Evolutionary conservation across 352 stramenopile genomes (phyloP).

Genomic region (Pythium monospermum): DNA sequence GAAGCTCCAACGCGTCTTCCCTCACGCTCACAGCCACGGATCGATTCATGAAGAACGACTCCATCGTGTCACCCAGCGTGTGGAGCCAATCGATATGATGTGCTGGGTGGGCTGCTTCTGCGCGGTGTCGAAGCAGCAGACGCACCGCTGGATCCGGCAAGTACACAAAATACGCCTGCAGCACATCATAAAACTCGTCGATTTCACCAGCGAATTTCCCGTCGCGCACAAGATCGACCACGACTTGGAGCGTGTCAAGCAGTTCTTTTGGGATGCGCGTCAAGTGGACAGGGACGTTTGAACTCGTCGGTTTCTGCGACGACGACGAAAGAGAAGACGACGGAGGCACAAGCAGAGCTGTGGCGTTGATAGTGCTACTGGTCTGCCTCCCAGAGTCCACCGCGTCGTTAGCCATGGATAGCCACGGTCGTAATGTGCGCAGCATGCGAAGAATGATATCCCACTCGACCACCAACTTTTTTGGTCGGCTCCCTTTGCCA

Average conservation of each 20-base stretch:
- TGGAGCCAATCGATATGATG: slow-evolving; percentile 64
- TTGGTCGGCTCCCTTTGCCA: not conserved
- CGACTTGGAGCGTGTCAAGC: slow-evolving; percentile 65
- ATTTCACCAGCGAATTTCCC: slow-evolving; percentile 61
- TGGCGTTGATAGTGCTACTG: not conserved
- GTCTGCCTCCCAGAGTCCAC: too few relatives aligned
- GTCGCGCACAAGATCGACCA: slow-evolving; percentile 66
- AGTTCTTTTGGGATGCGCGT: slow-evolving; percentile 73
- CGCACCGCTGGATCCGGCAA: slow-evolving; percentile 52
- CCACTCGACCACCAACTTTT: slow-evolving; percentile 54
- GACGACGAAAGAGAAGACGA: too few relatives aligned
- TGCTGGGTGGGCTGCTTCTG: slow-evolving; percentile 58
- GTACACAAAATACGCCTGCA: slow-evolving; percentile 68
- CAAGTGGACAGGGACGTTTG: slow-evolving; percentile 34
- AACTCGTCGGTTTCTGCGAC: not conserved
- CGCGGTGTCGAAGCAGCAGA: slow-evolving; percentile 56
- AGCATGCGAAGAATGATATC: slow-evolving; percentile 84
- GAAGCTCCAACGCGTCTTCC: slow-evolving; percentile 60
- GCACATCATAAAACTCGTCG: slow-evolving; percentile 66
- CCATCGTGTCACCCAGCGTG: slow-evolving; percentile 45
- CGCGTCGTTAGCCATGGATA: slow-evolving; percentile 30
- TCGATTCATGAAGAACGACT: slow-evolving; percentile 58
- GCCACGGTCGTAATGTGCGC: slow-evolving; percentile 53
- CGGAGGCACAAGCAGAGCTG: too few relatives aligned
- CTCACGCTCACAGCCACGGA: slow-evolving; percentile 42